These are phyloP conservation scores for Colletotrichum sublineola DNA, from an alignment of 2,329 filamentous ascomycete genomes.

Conservation along the genomic window DNA sequence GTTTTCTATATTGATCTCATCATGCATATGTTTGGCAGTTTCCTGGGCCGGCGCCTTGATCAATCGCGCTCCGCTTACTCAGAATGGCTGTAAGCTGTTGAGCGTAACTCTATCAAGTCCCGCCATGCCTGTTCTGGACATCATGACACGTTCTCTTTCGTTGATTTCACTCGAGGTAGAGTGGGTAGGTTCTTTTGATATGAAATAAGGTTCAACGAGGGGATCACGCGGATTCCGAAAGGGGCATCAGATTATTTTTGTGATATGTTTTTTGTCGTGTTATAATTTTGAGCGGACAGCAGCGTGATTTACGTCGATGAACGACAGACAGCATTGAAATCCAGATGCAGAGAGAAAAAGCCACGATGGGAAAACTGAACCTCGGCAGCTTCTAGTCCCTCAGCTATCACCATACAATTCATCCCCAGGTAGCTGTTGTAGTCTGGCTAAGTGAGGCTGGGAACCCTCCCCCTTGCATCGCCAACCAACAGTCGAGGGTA, in stretches of 20 bases:
- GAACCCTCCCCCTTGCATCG: not conserved
- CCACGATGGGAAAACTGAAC: too few relatives aligned
- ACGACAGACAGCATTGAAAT: too few relatives aligned
- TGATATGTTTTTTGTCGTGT: not conserved
- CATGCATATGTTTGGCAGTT: not conserved
- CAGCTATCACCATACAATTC: too few relatives aligned
- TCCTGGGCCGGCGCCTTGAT: not conserved
- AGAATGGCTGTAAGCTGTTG: not conserved
- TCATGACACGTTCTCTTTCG: not conserved
- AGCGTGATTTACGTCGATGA: not conserved
- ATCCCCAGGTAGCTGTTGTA: too few relatives aligned
- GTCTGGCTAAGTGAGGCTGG: too few relatives aligned
- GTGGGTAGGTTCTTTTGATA: too few relatives aligned
- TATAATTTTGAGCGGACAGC: too few relatives aligned
- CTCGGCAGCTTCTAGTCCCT: not conserved
- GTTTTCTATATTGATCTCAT: too few relatives aligned
- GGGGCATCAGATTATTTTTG: not conserved
- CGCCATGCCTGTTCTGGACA: not conserved
- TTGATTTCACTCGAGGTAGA: not conserved
- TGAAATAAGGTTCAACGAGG: not conserved
- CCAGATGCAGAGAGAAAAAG: too few relatives aligned
- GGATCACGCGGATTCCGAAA: not conserved
- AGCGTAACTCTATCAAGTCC: not conserved
- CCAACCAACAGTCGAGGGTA: not conserved
- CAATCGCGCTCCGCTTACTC: not conserved